These are phyloP conservation scores for Aspergillus sp. DNA, from an alignment of 2,329 filamentous ascomycete species.

Conservation along the genomic window DNA sequence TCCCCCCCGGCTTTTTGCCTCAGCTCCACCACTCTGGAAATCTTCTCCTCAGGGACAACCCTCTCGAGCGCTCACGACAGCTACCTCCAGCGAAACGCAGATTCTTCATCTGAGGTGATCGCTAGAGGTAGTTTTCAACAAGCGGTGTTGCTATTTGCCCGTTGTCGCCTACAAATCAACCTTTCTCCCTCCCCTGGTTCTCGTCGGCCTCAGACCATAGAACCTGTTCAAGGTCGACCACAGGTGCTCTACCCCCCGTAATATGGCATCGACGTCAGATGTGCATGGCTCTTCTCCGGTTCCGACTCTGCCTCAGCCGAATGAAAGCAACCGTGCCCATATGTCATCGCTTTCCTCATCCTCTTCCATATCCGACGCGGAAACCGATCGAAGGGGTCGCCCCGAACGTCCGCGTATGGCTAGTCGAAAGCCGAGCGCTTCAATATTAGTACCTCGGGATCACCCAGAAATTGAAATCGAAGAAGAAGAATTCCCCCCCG, in stretches of 20 bases:
- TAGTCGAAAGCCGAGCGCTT: constrained; percentile 76
- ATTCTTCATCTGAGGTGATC: constrained; percentile 37
- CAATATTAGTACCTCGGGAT: constrained; percentile 78
- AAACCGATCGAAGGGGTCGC: constrained; percentile 44
- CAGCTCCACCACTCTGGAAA: constrained; percentile 11
- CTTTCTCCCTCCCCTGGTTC: neutral
- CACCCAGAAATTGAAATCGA: constrained; percentile 70
- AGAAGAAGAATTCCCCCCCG: constrained; percentile 75
- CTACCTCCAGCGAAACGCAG: constrained; percentile 40
- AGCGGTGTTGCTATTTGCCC: constrained; percentile 6
- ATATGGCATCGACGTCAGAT: constrained; percentile 38
- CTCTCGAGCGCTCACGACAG: constrained; percentile 28
- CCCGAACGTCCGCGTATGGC: constrained; percentile 65
- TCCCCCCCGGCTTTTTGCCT: constrained; percentile 8
- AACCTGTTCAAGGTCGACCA: constrained; percentile 12
- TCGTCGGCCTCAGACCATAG: constrained; percentile 6
- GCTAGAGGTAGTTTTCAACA: constrained; percentile 36
- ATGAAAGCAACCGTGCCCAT: constrained; percentile 39
- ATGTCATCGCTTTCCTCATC: constrained; percentile 46
- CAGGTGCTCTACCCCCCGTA: constrained; percentile 8
- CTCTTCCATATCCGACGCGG: constrained; percentile 50
- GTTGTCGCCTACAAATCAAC: neutral
- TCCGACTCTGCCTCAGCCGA: constrained; percentile 40
- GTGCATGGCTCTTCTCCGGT: constrained; percentile 40
- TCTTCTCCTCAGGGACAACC: constrained; percentile 15